Conservation (phyloP, 108 stramenopile genomes). For the Schizochytrium sp. region DNA sequence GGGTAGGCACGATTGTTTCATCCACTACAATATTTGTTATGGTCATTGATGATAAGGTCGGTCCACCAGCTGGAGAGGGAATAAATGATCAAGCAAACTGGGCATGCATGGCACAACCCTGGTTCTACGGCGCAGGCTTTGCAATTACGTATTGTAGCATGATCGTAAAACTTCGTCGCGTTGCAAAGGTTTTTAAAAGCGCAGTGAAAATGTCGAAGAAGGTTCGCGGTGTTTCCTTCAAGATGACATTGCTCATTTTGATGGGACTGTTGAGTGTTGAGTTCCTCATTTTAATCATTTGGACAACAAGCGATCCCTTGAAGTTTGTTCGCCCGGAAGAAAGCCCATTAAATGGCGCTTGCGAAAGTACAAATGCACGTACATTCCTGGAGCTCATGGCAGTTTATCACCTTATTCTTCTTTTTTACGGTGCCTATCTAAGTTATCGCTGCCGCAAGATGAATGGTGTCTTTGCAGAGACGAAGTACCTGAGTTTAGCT, state of each 20-base stretch:
- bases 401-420: not conserved
- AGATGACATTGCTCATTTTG: not conserved
- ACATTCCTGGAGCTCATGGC: not conserved
- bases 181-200: conserved; percentile 10
- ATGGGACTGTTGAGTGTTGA: conserved; percentile 4
- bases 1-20: conserved; percentile 63
- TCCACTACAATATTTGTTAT: conserved; percentile 67
- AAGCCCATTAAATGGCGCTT: not conserved
- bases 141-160: not conserved
- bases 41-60: conserved; percentile 66
- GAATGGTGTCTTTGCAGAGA: conserved; percentile 7
- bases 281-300: not conserved
- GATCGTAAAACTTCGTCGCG: conserved; percentile 38
- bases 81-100: not conserved
- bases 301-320: not conserved
- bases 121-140: conserved; percentile 41
- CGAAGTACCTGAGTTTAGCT: conserved; percentile 26
- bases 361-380: not conserved
- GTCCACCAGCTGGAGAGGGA: conserved; percentile 35
- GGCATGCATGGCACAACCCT: conserved; percentile 31
- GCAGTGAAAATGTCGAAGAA: not conserved
- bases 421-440: conserved; percentile 28
- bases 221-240: not conserved
- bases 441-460: conserved; percentile 46
- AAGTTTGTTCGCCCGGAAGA: not conserved